Evolutionary conservation across 225 moss, liverwort and hornwort species (phyloP).

Genomic region (Asterella californica): DNA sequence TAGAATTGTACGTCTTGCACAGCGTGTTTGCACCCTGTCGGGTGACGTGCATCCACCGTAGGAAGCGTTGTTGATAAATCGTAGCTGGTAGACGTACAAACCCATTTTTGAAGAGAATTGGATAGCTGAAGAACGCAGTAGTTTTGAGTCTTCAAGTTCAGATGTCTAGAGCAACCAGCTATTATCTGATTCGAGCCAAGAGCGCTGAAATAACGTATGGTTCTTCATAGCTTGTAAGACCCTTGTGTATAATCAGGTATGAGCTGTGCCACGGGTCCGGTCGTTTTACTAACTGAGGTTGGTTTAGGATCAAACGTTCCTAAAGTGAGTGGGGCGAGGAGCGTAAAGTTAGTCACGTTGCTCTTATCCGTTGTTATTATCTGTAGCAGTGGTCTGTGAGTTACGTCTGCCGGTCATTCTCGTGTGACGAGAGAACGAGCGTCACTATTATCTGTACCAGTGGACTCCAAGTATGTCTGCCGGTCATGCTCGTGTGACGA

Average conservation of each 20-base stretch:
- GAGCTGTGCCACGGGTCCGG: neutral
- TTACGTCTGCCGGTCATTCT: neutral
- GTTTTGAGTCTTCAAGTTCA: neutral
- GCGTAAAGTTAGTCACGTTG: neutral
- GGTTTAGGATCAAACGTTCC: neutral
- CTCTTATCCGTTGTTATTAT: neutral
- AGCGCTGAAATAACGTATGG: neutral
- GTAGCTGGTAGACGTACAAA: conserved; percentile 1
- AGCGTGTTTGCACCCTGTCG: conserved; percentile 1
- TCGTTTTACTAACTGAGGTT: neutral
- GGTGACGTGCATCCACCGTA: conserved; percentile 8
- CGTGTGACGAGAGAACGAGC: neutral
- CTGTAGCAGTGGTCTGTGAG: neutral
- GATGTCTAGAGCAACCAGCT: neutral
- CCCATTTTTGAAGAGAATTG: conserved; percentile 3
- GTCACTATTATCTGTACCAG: too few species aligned
- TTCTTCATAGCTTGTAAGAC: neutral
- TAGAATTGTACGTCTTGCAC: conserved; percentile 1
- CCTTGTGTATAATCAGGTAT: neutral
- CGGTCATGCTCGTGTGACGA: too few species aligned
- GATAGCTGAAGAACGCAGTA: neutral
- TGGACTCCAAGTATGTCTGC: too few species aligned
- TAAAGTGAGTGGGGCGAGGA: neutral
- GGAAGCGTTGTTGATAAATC: conserved; percentile 4
- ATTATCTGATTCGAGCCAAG: neutral